Conservation (phyloP, 1,139 yeast species). For the Candida tetrigidarum region DNA sequence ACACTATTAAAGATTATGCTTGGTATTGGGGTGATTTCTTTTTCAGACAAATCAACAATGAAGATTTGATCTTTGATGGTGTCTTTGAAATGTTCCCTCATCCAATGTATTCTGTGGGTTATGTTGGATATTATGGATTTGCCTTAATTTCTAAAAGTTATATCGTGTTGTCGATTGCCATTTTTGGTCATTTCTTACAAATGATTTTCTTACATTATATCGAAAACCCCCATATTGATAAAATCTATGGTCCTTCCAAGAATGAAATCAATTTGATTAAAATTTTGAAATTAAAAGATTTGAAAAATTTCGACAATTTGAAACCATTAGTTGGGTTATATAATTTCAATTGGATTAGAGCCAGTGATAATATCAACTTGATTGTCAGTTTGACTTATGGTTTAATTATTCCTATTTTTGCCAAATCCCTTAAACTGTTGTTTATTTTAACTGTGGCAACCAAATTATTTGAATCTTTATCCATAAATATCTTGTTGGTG, state of each 20-base stretch:
- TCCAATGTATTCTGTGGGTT: conserved; percentile 93
- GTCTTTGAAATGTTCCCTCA: conserved; percentile 93
- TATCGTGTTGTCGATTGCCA: conserved; percentile 69
- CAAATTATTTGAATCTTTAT: conserved; percentile 56
- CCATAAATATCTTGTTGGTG: conserved; percentile 56
- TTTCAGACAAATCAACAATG: conserved; percentile 74
- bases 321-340: conserved; percentile 67
- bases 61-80: conserved; percentile 84
- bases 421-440: conserved; percentile 29
- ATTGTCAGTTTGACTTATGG: conserved; percentile 49
- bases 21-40: conserved; percentile 98
- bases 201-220: conserved; percentile 77
- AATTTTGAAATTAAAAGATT: conserved; percentile 45
- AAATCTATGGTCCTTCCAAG: conserved; percentile 63
- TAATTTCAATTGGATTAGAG: conserved; percentile 68
- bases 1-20: conserved; percentile 88
- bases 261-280: conserved; percentile 41
- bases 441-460: conserved; percentile 53
- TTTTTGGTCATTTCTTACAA: conserved; percentile 79
- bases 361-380: conserved; percentile 65
- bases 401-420: conserved; percentile 49
- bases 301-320: conserved; percentile 49
- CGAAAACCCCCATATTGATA: conserved; percentile 88
- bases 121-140: conserved; percentile 86
- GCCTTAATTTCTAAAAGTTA: conserved; percentile 80